These are phyloP conservation scores for Penicillium turbatum DNA, from an alignment of 495 filamentous ascomycete species.

Conservation along the genomic window DNA sequence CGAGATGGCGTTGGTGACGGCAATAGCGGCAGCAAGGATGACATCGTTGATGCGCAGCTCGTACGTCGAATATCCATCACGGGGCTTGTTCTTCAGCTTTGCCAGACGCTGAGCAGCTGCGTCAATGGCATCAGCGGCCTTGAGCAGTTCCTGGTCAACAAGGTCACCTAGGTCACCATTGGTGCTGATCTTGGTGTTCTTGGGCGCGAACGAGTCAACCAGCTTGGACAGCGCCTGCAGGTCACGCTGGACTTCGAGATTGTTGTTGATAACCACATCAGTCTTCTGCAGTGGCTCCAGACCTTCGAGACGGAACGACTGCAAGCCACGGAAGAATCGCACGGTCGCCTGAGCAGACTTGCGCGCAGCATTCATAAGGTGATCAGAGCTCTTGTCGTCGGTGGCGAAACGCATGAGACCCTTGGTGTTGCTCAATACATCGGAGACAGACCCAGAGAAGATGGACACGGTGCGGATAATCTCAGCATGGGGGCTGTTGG, in stretches of 20 bases:
- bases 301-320: conserved; percentile 88
- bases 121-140: conserved; percentile 93
- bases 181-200: conserved; percentile 70
- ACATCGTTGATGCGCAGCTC: conserved; percentile 92
- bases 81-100: conserved; percentile 88
- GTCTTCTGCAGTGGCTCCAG: conserved; percentile 85
- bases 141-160: conserved; percentile 85
- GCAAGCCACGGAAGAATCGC: conserved; percentile 90
- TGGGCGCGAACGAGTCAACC: conserved; percentile 84
- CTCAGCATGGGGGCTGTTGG: conserved; percentile 83
- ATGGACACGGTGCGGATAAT: conserved; percentile 90
- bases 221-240: conserved; percentile 88
- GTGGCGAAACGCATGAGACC: conserved; percentile 90
- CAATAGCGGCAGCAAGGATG: conserved; percentile 89
- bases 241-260: conserved; percentile 87
- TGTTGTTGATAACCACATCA: conserved; percentile 93
- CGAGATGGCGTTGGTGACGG: conserved; percentile 93
- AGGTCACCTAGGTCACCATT: conserved; percentile 89
- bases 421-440: conserved; percentile 94
- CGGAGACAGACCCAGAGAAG: conserved; percentile 84
- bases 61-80: conserved; percentile 93
- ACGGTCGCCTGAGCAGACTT: conserved; percentile 84
- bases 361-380: conserved; percentile 73
- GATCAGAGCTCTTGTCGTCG: conserved; percentile 88
- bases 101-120: conserved; percentile 83